These are phyloP conservation scores for Hortiboletus flavorubellus DNA, from an alignment of 768 basidiomycete species.

Conservation along the genomic window DNA sequence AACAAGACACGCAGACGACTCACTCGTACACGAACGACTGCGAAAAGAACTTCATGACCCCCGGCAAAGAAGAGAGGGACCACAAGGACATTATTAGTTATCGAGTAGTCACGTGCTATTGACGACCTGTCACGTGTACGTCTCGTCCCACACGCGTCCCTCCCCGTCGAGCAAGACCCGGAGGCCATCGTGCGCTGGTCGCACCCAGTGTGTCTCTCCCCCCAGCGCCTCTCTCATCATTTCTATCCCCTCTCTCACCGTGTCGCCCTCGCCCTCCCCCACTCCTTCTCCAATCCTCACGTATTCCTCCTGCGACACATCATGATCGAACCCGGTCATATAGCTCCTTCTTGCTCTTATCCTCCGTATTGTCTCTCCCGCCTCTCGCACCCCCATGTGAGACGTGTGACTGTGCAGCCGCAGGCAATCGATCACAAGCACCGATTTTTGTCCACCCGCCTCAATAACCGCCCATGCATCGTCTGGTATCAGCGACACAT, in stretches of 20 bases:
- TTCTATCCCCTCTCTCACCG: conserved; percentile 41
- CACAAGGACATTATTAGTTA: neutral
- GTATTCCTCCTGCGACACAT: conserved; percentile 77
- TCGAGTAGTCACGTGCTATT: conserved; percentile 7
- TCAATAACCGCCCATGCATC: conserved; percentile 57
- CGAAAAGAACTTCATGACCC: conserved; percentile 51
- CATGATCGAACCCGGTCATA: conserved; percentile 72
- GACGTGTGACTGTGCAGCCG: conserved; percentile 65
- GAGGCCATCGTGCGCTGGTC: conserved; percentile 77
- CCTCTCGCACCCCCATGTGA: conserved; percentile 71
- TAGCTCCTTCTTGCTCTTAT: conserved; percentile 65
- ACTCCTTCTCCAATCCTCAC: conserved; percentile 56
- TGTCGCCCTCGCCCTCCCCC: conserved; percentile 36
- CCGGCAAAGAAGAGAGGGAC: conserved; percentile 15
- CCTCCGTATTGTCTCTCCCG: conserved; percentile 52
- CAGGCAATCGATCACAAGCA: conserved; percentile 78
- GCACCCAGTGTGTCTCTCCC: conserved; percentile 52
- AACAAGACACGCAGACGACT: conserved; percentile 17
- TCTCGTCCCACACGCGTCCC: conserved; percentile 49
- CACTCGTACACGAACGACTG: conserved; percentile 58
- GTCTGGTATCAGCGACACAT: conserved; percentile 78
- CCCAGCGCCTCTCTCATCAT: conserved; percentile 45
- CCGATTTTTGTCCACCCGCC: conserved; percentile 32
- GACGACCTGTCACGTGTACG: conserved; percentile 34
- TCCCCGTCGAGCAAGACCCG: conserved; percentile 45